Percentiles rank a stretch among this genome's conserved stretches.
These are phyloP conservation scores for Penicillium coffeae DNA, from an alignment of 495 filamentous ascomycete genomes.

Conservation along the genomic window DNA sequence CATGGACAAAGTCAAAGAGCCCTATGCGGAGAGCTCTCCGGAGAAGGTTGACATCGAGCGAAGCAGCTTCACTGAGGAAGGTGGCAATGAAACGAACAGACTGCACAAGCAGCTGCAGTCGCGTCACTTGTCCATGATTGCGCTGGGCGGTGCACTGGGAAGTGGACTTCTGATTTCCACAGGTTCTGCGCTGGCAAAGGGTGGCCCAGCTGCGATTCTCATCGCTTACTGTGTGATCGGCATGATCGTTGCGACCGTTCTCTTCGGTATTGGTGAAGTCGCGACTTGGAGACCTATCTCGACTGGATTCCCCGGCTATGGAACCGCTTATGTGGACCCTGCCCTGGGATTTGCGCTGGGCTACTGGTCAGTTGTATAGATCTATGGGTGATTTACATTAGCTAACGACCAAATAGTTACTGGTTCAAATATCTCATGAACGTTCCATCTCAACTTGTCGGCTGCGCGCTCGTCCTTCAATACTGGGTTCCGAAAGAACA, in stretches of 20 bases:
- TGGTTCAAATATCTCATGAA: slow-evolving; percentile 16
- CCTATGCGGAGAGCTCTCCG: too few species aligned
- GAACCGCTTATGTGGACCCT: slow-evolving; percentile 60
- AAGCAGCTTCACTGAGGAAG: neutral
- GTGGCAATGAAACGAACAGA: neutral
- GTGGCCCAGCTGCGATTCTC: slow-evolving; percentile 59
- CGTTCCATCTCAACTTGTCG: slow-evolving; percentile 61
- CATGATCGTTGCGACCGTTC: slow-evolving; percentile 49
- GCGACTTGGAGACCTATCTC: slow-evolving; percentile 65
- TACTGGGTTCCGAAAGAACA: slow-evolving; percentile 58
- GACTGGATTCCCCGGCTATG: slow-evolving; percentile 66
- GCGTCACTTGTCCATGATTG: neutral
- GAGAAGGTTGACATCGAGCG: too few species aligned
- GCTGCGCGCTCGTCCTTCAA: slow-evolving; percentile 63
- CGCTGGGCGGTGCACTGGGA: slow-evolving; percentile 62
- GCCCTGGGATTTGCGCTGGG: slow-evolving; percentile 69
- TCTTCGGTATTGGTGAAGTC: slow-evolving; percentile 56
- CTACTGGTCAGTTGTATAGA: slow-evolving; percentile 44
- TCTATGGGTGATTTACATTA: too few species aligned
- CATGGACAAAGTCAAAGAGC: too few species aligned
- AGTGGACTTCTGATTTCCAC: slow-evolving; percentile 69
- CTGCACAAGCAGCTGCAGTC: neutral
- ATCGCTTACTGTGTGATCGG: slow-evolving; percentile 57
- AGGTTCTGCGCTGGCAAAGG: slow-evolving; percentile 54
- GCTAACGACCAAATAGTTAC: too few species aligned